Conservation (phyloP, 2,329 filamentous ascomycete genomes). For the Lasiodiplodia theobromae region DNA sequence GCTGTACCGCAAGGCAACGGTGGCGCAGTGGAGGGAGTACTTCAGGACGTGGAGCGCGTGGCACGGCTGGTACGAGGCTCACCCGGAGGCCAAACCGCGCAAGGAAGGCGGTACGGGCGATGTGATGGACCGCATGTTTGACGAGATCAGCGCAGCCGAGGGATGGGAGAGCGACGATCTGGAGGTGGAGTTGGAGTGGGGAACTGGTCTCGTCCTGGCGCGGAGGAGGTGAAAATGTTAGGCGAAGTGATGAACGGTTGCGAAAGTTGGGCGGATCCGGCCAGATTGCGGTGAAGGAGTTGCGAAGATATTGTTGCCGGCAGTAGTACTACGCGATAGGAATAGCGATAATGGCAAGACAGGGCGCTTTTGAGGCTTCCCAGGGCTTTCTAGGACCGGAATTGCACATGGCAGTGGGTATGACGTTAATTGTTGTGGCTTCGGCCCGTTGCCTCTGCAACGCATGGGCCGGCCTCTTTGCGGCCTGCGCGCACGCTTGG, state of each 20-base stretch:
- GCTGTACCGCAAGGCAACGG: conserved; percentile 61
- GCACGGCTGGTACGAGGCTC: conserved; percentile 64
- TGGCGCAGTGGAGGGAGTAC: conserved; percentile 68
- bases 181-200: conserved; percentile 64
- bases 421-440: conserved; percentile 11
- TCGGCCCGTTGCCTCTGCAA: conserved; percentile 22
- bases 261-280: background rate
- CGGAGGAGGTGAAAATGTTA: conserved; percentile 45
- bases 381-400: background rate
- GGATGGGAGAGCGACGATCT: conserved; percentile 47
- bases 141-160: conserved; percentile 63
- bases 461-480: conserved; percentile 1
- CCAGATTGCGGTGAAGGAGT: background rate
- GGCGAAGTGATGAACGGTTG: background rate
- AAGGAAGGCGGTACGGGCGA: conserved; percentile 66
- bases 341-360: background rate
- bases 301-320: background rate
- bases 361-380: background rate
- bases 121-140: conserved; percentile 68
- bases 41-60: conserved; percentile 67
- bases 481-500: conserved; percentile 2
- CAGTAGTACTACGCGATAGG: background rate
- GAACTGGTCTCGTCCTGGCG: conserved; percentile 65
- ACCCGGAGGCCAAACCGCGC: conserved; percentile 59
- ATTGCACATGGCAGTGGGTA: conserved; percentile 6